Base-by-base conservation (phyloP, 2,329 filamentous ascomycete genomes). In the Sordariomycetes sp. region DNA sequence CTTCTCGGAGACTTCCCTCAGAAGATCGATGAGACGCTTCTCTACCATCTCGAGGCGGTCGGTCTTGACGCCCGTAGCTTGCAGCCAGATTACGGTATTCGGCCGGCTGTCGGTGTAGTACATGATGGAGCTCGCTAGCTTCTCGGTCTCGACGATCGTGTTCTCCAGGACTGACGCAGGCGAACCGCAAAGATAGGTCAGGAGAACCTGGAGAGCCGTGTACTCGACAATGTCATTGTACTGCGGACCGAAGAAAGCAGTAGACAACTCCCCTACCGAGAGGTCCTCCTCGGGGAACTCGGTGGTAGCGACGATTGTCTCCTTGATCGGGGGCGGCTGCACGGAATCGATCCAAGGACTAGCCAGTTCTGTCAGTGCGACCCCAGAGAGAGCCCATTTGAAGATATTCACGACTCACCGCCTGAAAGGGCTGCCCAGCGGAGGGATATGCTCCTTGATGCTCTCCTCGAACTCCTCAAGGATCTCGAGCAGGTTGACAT, bases 271-370 rank as follows among this genome's bases (percentile, higher is more conserved):
- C 42, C 94, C 94, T 58, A 85, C 88, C 0, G 90, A 92, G 67
- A 99, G 94, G 62, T 99, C 94, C 65, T 96, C 92, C 67, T 99
- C 94, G 0, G 94, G 94, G 64, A 99, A 99, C 61, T 95, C 86
- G 32, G 95, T 86, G 0, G 79, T 89, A 62, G 92, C 82, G 13
- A 95, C 71, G 12, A 85, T 76, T 0, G 89, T 90, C 67, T 88
- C 78, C 34, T 80, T 79, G 32, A 99, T 74, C 0, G 82, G 71
- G 2, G 89, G 86, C 0, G 90, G 85, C 62, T 88, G 87, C 56
- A 84, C 80, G 3, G 92, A 96, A 58, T 96, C 90, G 25, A 94
- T 82, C 90, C 94, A 99, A 1, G 94, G 94, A 54, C 74, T 76
- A 32, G 10, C 20, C 22, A 10, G 15, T 35, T n/a, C 10, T 35